These are phyloP conservation scores for Kurtzmaniella quercitrusa DNA, from an alignment of 1,139 yeast genomes.

Conservation along the genomic window DNA sequence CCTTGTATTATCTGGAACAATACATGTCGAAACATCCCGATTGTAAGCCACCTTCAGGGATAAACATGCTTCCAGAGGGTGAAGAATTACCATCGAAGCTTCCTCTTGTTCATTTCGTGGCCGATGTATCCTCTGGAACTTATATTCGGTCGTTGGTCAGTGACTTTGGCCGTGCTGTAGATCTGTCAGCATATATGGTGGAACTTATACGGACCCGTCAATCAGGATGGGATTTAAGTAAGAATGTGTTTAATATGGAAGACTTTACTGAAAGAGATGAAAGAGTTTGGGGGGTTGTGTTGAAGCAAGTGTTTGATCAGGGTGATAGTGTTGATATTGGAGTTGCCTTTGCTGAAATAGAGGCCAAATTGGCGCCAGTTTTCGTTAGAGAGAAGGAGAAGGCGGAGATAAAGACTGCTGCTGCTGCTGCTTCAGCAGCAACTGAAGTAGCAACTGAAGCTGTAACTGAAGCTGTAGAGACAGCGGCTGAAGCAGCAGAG, in stretches of 20 bases:
- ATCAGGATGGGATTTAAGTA: slow-evolving; percentile 75
- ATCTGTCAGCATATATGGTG: slow-evolving; percentile 87
- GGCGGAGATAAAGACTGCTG: no score
- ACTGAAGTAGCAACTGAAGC: no score
- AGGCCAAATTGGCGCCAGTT: slow-evolving; percentile 13
- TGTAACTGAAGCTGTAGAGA: no score
- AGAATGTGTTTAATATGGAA: slow-evolving; percentile 62
- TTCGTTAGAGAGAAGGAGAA: slow-evolving; percentile 10
- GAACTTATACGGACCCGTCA: slow-evolving; percentile 70
- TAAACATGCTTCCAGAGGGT: slow-evolving; percentile 17
- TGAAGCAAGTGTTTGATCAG: slow-evolving; percentile 43
- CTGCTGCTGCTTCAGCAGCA: no score
- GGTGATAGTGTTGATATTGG: slow-evolving; percentile 29
- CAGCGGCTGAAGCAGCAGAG: no score
- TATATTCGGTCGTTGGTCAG: slow-evolving; percentile 87
- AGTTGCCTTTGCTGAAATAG: slow-evolving; percentile 17
- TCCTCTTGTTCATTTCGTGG: slow-evolving; percentile 68
- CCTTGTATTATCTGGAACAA: slow-evolving; percentile 55
- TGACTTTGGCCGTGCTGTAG: slow-evolving; percentile 80
- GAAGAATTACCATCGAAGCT: slow-evolving; percentile 28
- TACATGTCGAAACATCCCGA: slow-evolving; percentile 32
- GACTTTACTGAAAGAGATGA: slow-evolving; percentile 60
- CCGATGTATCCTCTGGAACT: slow-evolving; percentile 91
- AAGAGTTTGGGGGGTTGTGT: slow-evolving; percentile 65
- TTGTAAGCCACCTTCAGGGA: background rate